A percentile compares a stretch with the other conserved stretches of the same genome.
Conservation (phyloP, 306 rosid genomes). For the Rosa rugosa region DNA sequence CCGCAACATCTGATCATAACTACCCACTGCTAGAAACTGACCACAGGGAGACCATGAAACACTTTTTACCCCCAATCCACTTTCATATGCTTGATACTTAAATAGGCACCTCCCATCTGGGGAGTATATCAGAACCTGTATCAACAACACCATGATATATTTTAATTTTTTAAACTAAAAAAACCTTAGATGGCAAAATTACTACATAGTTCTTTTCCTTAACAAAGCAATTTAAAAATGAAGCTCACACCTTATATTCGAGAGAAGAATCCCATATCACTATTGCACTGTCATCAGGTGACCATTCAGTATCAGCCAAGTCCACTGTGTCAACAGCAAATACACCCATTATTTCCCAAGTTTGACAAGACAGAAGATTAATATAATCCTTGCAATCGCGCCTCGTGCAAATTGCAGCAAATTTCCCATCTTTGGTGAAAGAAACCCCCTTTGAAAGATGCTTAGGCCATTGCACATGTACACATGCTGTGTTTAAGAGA, state of each 20-base stretch:
- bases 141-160: slow-evolving; percentile 30
- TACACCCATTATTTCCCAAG: slow-evolving; percentile 95
- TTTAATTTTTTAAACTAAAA: slow-evolving; percentile 6
- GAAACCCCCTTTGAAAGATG: slow-evolving; percentile 95
- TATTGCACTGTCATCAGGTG: slow-evolving; percentile 98
- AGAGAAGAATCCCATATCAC: slow-evolving; percentile 96
- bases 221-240: slow-evolving; percentile 8
- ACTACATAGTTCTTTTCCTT: neutral
- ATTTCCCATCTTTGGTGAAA: slow-evolving; percentile 87
- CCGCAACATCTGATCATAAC: slow-evolving; percentile 97
- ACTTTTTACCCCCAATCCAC: slow-evolving; percentile 92
- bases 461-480: slow-evolving; percentile 93
- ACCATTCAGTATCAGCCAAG: slow-evolving; percentile 92
- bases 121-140: slow-evolving; percentile 88
- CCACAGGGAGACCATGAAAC: slow-evolving; percentile 99
- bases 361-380: slow-evolving; percentile 81
- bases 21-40: slow-evolving; percentile 92
- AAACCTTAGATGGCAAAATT: slow-evolving; percentile 10
- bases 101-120: slow-evolving; percentile 95
- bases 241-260: slow-evolving; percentile 73
- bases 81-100: slow-evolving; percentile 95
- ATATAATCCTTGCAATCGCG: slow-evolving; percentile 93
- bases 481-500: slow-evolving; percentile 87
- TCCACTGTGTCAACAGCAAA: slow-evolving; percentile 89
- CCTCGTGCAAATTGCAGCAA: slow-evolving; percentile 92